A percentile compares a stretch with the other conserved stretches of the same genome.
These are phyloP conservation scores for Cutaneotrichosporon sp. DNA, from an alignment of 1,284 basidiomycete species.

Conservation along the genomic window DNA sequence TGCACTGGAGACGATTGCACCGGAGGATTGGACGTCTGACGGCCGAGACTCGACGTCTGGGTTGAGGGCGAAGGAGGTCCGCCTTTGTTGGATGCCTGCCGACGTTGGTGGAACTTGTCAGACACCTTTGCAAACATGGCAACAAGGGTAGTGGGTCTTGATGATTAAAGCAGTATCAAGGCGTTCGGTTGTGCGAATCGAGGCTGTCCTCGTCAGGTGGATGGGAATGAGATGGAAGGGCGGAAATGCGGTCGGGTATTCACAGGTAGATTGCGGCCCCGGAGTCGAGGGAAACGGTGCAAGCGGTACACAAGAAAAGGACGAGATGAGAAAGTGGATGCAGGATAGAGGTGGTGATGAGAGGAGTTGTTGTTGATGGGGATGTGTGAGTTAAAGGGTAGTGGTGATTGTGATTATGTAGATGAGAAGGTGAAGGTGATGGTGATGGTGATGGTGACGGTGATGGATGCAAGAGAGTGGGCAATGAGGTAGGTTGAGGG, in stretches of 20 bases:
- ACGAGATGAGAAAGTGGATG: neutral
- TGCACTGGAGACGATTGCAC: conserved; percentile 13
- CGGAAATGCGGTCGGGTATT: neutral
- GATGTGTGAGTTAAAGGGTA: neutral
- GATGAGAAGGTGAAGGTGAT: neutral
- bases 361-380: neutral
- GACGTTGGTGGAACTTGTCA: conserved; percentile 48
- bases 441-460: too few species aligned
- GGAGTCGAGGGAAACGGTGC: neutral
- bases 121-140: conserved; percentile 50
- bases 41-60: conserved; percentile 1
- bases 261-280: neutral
- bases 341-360: neutral
- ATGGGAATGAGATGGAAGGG: neutral
- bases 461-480: neutral
- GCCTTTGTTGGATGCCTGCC: conserved; percentile 35
- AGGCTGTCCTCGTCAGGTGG: neutral
- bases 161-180: neutral
- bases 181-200: neutral
- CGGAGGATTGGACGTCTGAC: conserved; percentile 2
- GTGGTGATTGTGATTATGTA: neutral
- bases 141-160: neutral
- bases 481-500: neutral
- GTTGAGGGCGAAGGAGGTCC: conserved; percentile 12
- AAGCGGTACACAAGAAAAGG: neutral